Base-by-base conservation (phyloP, 1,139 yeast species). In the Yamadazyma friedrichii region DNA sequence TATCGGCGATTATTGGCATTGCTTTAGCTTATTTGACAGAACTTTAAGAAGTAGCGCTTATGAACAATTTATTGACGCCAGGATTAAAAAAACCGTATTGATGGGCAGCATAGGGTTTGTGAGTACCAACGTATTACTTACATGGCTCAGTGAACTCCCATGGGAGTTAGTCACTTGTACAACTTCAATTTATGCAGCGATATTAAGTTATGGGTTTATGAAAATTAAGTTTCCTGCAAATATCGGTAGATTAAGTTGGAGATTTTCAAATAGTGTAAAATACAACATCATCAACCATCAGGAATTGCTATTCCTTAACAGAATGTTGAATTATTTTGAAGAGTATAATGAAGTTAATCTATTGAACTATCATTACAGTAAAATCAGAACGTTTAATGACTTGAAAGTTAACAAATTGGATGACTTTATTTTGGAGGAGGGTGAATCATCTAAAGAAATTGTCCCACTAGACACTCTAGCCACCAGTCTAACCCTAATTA, bases 331-430 rank as follows among this genome's bases (percentile, higher is more conserved):
- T 3, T 67, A 65, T 45, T 69, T 64, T 41, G 75, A 71, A 44
- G 76, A 70, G 50, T 61, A 61, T 46, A 59, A 62, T 44, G 76
- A 71, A 43, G 54, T 67, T 31, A 70, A 70, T 42, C 54, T 67
- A 5, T 55, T 59, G 30, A 70, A 70, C 43, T 70, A 56, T 47
- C 77, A 71, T 47, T 58, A 54, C 30, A 63, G 70, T 34, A 53
- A 60, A 36, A 66, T 67, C 1, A 49, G 71, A 13, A 47, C 47
- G 3, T 48, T 49, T 25, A 33, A 59, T 5, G 49, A 52, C 27
- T 40, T 59, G 24, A 51, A 48, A 33, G 46, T 51, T 17, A 48
- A 59, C 27, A 51, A 52, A 15, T 54, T 48, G 13, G 51, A 59
- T 33, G 65, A 64, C 37, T 64, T 57, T 45, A 51, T 59, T 9